Conservation (phyloP, 768 basidiomycete genomes). For the Kockovaella imperatae region DNA sequence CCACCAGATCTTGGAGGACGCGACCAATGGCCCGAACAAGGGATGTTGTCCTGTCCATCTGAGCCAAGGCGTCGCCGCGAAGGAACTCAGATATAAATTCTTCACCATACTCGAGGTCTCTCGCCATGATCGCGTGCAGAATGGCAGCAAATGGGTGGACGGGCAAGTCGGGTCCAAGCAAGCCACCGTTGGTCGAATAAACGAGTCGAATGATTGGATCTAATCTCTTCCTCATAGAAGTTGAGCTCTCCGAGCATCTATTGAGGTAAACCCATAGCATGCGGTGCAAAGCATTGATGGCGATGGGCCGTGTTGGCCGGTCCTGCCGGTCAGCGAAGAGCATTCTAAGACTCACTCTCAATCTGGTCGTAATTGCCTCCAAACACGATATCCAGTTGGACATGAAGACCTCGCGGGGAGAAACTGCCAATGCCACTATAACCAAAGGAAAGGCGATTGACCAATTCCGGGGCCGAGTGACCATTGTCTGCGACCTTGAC, state of each 20-base stretch:
- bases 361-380: conserved; percentile 62
- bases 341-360: conserved; percentile 58
- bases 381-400: conserved; percentile 71
- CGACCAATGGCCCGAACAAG: conserved; percentile 69
- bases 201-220: conserved; percentile 51
- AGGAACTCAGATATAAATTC: conserved; percentile 74
- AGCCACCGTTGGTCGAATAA: conserved; percentile 52
- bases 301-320: conserved; percentile 58
- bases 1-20: conserved; percentile 64
- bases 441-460: conserved; percentile 73
- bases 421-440: conserved; percentile 75
- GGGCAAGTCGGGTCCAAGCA: conserved; percentile 76
- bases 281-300: conserved; percentile 74
- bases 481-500: conserved; percentile 37
- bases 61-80: conserved; percentile 48
- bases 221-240: conserved; percentile 70
- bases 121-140: conserved; percentile 71
- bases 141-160: conserved; percentile 70
- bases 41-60: conserved; percentile 59
- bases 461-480: conserved; percentile 80
- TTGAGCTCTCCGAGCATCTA: conserved; percentile 75
- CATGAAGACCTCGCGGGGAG: conserved; percentile 74
- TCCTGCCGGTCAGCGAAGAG: conserved; percentile 52
- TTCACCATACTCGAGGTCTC: conserved; percentile 75
- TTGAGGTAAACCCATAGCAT: conserved; percentile 93